Base-by-base conservation (phyloP, 176 grass and related monocot genomes). In the Carex littledalei region DNA sequence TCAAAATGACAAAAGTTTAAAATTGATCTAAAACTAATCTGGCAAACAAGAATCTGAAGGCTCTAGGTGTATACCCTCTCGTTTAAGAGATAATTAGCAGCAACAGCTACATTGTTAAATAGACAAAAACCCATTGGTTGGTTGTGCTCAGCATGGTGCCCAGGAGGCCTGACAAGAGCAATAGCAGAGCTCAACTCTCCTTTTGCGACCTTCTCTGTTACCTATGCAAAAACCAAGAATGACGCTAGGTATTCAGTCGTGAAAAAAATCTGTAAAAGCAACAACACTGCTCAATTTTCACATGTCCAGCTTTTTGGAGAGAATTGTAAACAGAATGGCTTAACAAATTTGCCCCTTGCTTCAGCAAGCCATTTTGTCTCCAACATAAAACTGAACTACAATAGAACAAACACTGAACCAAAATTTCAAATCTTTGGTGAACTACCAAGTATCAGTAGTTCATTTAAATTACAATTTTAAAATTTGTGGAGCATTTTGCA, bases 71-170 rank as follows among this genome's bases (percentile, higher is more conserved):
- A 63, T 71, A 98, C 96, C 89, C 83, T 89, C 84, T 94, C 91
- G n/a, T 95, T 98, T 71, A 98, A 90, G 18, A 98, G 96, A 88
- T 89, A 98, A 84, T 84, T 88, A 81, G 90, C 96, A 60, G 87
- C 93, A 85, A 98, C 17, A 62, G 96, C 93, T 66, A 95, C 89
- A 88, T 98, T 98, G 65, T 98, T 98, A 87, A 98, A 98, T 62
- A 98, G 93, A 80, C 96, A 94, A 89, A 95, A 98, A n/a, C 93
- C 96, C 96, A 98, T 98, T 83, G 96, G 80, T 89, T 89, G 53
- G 66, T 93, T 76, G 90, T 87, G 81, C 78, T 98, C 96, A 17
- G 96, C 96, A 86, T 98, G 96, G 84, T 98, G 96, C 26, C 93
- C 96, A 81, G 96, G 96, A 90, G 96, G 96, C 80, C 93, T 93